Conservation (phyloP, 148 eudicot genomes). For the Rheum nobile region DNA sequence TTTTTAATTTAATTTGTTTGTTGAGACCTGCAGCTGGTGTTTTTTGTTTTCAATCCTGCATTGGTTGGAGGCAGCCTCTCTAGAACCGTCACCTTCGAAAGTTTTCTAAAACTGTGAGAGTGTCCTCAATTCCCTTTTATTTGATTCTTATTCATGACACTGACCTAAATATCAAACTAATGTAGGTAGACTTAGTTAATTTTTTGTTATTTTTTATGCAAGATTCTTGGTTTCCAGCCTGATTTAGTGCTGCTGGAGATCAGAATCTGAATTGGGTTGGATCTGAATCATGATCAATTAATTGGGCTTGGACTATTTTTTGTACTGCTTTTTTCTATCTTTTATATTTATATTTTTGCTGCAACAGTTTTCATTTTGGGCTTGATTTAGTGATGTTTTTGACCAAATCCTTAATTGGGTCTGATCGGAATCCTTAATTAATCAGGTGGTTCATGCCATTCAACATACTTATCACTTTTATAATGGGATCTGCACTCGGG, state of each 20-base stretch:
- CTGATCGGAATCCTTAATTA: neutral
- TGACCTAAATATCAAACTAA: neutral
- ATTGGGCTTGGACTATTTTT: neutral
- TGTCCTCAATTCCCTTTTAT: neutral
- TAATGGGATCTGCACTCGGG: constrained; percentile 34
- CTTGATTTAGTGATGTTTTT: neutral
- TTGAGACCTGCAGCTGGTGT: constrained; percentile 24
- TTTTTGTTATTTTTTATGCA: neutral
- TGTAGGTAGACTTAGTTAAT: neutral
- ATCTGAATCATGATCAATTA: neutral
- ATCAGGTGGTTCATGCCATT: constrained; percentile 48
- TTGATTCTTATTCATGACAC: neutral
- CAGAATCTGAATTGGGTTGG: neutral
- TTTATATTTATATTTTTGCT: neutral
- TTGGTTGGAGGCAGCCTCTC: constrained; percentile 31
- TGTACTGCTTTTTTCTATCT: neutral
- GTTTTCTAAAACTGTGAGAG: constrained; percentile 24
- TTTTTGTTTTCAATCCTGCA: constrained; percentile 36
- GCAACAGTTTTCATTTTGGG: neutral
- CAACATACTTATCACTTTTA: constrained; percentile 28
- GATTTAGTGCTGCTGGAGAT: neutral
- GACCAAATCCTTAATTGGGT: neutral
- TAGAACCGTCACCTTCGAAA: constrained; percentile 24
- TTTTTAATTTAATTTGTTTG: neutral
- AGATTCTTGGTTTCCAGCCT: neutral